Percentiles rank a stretch among this genome's conserved stretches.
Conservation (phyloP, 305 asterid genomes). For the Fraxinus xanthoxyloides region DNA sequence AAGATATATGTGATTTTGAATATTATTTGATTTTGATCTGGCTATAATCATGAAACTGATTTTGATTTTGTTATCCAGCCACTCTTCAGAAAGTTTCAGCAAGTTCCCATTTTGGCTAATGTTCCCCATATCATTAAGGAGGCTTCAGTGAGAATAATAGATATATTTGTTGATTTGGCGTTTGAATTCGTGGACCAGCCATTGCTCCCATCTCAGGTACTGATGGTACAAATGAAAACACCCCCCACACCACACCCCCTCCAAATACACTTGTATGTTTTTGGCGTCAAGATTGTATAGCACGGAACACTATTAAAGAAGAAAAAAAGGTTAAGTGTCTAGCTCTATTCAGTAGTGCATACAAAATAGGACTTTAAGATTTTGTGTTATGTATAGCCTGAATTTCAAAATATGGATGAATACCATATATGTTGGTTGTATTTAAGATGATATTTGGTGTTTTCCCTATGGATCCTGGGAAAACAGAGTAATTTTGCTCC, state of each 20-base stretch:
- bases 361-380: neutral
- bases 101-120: conserved; percentile 7
- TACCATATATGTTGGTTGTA: neutral
- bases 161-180: conserved; percentile 39
- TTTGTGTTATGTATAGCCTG: neutral
- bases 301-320: neutral
- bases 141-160: conserved; percentile 30
- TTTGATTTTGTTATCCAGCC: conserved; percentile 17
- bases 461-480: neutral
- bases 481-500: conserved; percentile 55
- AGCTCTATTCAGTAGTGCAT: neutral
- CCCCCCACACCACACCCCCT: neutral
- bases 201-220: conserved; percentile 52
- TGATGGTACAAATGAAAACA: neutral
- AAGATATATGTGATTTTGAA: neutral
- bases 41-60: neutral
- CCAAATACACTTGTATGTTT: neutral
- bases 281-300: neutral
- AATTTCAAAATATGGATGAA: too few species aligned
- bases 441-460: neutral
- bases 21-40: neutral
- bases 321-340: neutral
- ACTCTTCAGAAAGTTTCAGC: conserved; percentile 24
- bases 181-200: conserved; percentile 50
- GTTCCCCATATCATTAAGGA: conserved; percentile 27